Evolutionary conservation across 176 grass and related monocot genomes (phyloP).

Genomic region (Tillandsia fasciculata): DNA sequence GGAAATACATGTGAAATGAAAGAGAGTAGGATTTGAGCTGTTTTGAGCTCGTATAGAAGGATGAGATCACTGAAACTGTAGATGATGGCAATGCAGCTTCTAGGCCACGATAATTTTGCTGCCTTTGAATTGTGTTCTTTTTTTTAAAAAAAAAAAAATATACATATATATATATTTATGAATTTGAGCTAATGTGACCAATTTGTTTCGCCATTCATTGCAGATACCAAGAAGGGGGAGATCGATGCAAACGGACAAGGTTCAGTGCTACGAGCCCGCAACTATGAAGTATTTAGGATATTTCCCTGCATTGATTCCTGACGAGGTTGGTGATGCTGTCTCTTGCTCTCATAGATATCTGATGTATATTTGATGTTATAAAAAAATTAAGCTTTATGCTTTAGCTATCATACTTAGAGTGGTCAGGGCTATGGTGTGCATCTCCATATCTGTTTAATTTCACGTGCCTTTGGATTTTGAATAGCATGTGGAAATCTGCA

Average conservation of each 20-base stretch:
- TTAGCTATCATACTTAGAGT: too few relatives aligned
- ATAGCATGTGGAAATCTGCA: too few relatives aligned
- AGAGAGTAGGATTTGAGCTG: background rate
- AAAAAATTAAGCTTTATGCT: too few relatives aligned
- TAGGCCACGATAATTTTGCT: background rate
- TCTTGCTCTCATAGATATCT: background rate
- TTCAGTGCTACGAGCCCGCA: conserved; percentile 90
- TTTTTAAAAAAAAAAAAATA: background rate
- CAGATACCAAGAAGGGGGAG: conserved; percentile 85
- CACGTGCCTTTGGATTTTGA: too few relatives aligned
- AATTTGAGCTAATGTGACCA: conserved; percentile 3
- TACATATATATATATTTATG: background rate
- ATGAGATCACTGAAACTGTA: background rate
- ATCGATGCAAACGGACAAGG: conserved; percentile 51
- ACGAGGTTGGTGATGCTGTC: conserved; percentile 41
- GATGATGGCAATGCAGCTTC: background rate
- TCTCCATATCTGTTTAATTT: background rate
- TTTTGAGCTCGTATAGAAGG: background rate
- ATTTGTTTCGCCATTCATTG: conserved; percentile 11
- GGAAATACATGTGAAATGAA: background rate
- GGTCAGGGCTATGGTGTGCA: background rate
- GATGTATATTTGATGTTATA: too few relatives aligned
- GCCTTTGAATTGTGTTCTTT: background rate
- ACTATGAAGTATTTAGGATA: conserved; percentile 93
- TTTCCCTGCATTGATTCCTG: conserved; percentile 68